Evolutionary conservation across 768 basidiomycete genomes (phyloP), one percentile per base, ranked within the genome.

Genomic region (Auricularia sp.): DNA sequence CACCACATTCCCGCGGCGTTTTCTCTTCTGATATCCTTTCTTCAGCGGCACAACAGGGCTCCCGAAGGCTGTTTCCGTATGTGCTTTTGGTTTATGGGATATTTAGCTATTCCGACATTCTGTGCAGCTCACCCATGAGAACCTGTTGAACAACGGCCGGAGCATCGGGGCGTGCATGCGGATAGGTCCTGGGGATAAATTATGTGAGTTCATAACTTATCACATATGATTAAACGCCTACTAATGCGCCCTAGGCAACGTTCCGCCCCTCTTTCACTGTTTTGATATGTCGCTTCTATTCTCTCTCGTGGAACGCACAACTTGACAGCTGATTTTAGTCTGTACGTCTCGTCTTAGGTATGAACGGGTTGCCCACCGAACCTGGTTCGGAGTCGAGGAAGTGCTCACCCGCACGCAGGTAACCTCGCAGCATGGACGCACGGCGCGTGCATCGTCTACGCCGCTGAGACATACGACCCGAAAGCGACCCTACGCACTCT

Each of bases 191-290:
- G 71, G 80, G 8, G 91, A 94, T 67, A 74, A 89, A 29, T 74
- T 92, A 3, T 92, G 91, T 90, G 67, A 29, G 29, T 29, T 1
- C 29, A 29, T 2, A 29, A 29, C 29, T 29, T 29, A 29, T 29
- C 29, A 29, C 35, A 84, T 75, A 61, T 54, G 36, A 8, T 21
- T 7, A 2, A 14, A 42, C 39, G 16, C 54, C 18, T 33, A 21
- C 37, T 4, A 7, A 34, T 65, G 39, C 16, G 5, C 37, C 36
- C 58, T 61, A 92, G 89, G 89, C 79, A 92, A 93, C 67, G 85
- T 85, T 1, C 91, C 91, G 2, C 91, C 91, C 0, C 75, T 92
- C 1, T 94, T 92, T 72, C 91, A 94, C 72, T 93, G 91, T 71
- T 92, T 92, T 82, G 91, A 91, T 90, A 76, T 87, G 89, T 89